Evolutionary conservation across 202 grass and related monocot genomes (phyloP).

Genomic region (Panicum hallii): DNA sequence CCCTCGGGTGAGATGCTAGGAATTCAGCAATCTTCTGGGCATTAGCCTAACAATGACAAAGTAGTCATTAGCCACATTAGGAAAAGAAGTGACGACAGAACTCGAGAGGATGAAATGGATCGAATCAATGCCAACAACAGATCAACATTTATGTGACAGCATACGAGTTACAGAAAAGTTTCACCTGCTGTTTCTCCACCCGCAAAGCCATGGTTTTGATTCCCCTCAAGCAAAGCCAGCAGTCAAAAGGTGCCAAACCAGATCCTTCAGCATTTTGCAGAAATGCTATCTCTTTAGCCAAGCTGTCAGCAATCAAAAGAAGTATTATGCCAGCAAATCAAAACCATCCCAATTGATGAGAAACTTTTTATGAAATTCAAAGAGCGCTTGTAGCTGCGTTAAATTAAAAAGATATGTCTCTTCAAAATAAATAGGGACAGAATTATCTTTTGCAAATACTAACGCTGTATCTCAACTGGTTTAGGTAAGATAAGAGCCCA

Average conservation of each 20-base stretch:
- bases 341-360: not conserved
- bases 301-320: constrained; percentile 50
- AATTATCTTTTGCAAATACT: not conserved
- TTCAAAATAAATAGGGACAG: not conserved
- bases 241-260: constrained; percentile 96
- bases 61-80: not conserved
- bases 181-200: constrained; percentile 94
- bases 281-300: constrained; percentile 93
- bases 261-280: constrained; percentile 96
- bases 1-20: constrained; percentile 81
- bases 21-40: constrained; percentile 99
- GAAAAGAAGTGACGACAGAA: not conserved
- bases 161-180: not conserved
- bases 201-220: constrained; percentile 97
- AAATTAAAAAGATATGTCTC: not conserved
- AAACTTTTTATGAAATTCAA: not conserved
- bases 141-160: not conserved
- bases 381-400: not conserved
- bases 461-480: not conserved
- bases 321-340: constrained; percentile 11
- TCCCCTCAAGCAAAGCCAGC: constrained; percentile 98
- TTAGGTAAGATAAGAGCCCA: not conserved
- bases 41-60: constrained; percentile 71
- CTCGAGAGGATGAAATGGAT: not conserved
- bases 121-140: not conserved